phyloP scores from a whole-genome alignment of 2,329 filamentous ascomycete species.

The Claviceps quebecensis region DNA sequence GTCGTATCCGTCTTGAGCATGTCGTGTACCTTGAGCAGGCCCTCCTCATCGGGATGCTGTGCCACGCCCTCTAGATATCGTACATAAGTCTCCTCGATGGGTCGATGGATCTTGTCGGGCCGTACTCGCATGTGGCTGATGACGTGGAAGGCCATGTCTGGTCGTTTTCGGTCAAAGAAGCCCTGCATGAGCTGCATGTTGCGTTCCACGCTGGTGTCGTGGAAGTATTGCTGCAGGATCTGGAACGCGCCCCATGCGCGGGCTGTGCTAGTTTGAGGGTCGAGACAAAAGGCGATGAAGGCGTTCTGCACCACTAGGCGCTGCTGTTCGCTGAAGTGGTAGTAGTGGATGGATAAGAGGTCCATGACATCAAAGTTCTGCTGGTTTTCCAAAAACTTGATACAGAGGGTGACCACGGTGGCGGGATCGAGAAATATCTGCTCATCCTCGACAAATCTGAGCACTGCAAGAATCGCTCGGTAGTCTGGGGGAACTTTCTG shows the following conservation, averaged over 20 bases:
- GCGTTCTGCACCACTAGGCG: conserved; percentile 50
- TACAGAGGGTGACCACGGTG: conserved; percentile 60
- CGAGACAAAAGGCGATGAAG: conserved; percentile 54
- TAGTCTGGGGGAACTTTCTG: conserved; percentile 46
- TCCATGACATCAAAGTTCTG: conserved; percentile 71
- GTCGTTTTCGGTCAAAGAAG: conserved; percentile 64
- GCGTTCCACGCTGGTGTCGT: conserved; percentile 47
- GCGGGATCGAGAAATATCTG: conserved; percentile 55
- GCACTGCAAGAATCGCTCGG: conserved; percentile 56
- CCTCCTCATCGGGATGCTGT: conserved; percentile 35
- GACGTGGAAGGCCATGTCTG: conserved; percentile 74
- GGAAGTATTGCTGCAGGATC: conserved; percentile 50
- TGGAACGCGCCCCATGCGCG: conserved; percentile 53
- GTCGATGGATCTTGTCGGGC: conserved; percentile 45
- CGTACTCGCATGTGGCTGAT: conserved; percentile 92
- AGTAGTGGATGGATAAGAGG: conserved; percentile 61
- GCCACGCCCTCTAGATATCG: conserved; percentile 65
- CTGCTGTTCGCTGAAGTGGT: conserved; percentile 56
- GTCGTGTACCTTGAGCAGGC: conserved; percentile 68
- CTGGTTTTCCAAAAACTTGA: conserved; percentile 59
- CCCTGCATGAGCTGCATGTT: conserved; percentile 64
- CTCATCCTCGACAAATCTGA: conserved; percentile 58
- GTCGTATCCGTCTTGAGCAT: conserved; percentile 87
- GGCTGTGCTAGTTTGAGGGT: conserved; percentile 46
- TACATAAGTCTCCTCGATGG: conserved; percentile 62